phyloP scores from a whole-genome alignment of 345 rosid genomes.

The Bretschneidera sinensis region DNA sequence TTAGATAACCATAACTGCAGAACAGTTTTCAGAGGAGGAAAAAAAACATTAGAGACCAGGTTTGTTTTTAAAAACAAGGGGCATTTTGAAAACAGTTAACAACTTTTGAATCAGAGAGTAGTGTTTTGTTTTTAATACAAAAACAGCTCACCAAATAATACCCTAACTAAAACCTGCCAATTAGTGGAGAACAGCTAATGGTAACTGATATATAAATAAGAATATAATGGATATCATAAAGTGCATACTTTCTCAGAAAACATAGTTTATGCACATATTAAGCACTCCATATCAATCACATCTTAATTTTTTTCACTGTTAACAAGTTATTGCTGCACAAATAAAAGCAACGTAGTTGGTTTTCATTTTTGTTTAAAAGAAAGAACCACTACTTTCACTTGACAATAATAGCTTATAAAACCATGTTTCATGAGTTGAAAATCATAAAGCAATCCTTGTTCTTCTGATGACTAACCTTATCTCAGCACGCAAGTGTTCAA shows the following conservation, averaged over 20 bases:
- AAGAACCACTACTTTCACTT: not conserved
- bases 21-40: too few species aligned
- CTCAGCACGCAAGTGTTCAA: conserved; percentile 78
- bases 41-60: too few species aligned
- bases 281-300: not conserved
- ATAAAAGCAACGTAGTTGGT: not conserved
- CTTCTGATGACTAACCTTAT: conserved; percentile 53
- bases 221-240: too few species aligned
- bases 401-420: not conserved
- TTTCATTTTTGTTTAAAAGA: not conserved
- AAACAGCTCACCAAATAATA: too few species aligned
- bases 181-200: too few species aligned
- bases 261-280: not conserved
- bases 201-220: too few species aligned
- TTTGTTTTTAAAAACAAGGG: too few species aligned
- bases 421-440: conserved; percentile 1
- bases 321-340: not conserved
- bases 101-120: too few species aligned
- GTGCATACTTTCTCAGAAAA: not conserved
- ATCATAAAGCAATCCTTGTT: conserved; percentile 3
- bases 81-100: too few species aligned
- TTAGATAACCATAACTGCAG: too few species aligned
- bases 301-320: not conserved
- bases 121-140: too few species aligned
- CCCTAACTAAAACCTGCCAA: too few species aligned